These are phyloP conservation scores for Ascobolus immersus DNA, from an alignment of 495 filamentous ascomycete genomes.

Conservation along the genomic window DNA sequence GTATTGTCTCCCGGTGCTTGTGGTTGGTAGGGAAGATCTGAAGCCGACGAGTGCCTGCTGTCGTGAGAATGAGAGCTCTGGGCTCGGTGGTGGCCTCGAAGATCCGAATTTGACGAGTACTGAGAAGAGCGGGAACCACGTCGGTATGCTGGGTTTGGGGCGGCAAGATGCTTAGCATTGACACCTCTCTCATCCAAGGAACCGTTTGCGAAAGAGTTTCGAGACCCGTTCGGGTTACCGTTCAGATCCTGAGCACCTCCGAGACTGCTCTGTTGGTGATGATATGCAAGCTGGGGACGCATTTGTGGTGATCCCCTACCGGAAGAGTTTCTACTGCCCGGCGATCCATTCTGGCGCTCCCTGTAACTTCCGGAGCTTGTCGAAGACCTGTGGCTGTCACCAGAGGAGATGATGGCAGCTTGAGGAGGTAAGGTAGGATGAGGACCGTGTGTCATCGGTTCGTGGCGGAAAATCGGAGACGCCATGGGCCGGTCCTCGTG, in stretches of 20 bases:
- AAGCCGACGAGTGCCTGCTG: conserved; percentile 50
- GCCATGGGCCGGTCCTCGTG: too few species aligned
- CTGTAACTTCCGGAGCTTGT: conserved; percentile 8
- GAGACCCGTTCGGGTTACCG: conserved; percentile 2
- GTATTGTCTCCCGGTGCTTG: conserved; percentile 58
- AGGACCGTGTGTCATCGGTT: conserved; percentile 17
- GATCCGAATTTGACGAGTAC: conserved; percentile 11
- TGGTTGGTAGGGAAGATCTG: conserved; percentile 66
- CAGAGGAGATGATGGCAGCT: conserved; percentile 21
- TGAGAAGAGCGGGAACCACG: conserved; percentile 9
- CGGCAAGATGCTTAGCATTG: conserved; percentile 7
- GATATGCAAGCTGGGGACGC: conserved; percentile 27
- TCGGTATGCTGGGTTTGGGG: conserved; percentile 7
- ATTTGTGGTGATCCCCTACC: conserved; percentile 5
- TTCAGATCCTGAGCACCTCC: too few species aligned
- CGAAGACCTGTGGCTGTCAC: conserved; percentile 17
- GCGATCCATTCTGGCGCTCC: conserved; percentile 2
- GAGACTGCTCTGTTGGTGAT: conserved; percentile 20
- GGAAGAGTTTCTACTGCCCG: conserved; percentile 9
- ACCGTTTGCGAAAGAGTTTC: conserved; percentile 12
- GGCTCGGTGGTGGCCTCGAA: conserved; percentile 10
- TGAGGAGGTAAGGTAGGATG: conserved; percentile 21
- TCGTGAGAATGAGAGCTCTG: conserved; percentile 40
- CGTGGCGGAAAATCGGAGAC: too few species aligned
- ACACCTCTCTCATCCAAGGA: conserved; percentile 6